Evolutionary conservation across 352 stramenopile genomes (phyloP), one percentile per base, ranked within the genome.

Genomic region (Phytophthora nicotianae): DNA sequence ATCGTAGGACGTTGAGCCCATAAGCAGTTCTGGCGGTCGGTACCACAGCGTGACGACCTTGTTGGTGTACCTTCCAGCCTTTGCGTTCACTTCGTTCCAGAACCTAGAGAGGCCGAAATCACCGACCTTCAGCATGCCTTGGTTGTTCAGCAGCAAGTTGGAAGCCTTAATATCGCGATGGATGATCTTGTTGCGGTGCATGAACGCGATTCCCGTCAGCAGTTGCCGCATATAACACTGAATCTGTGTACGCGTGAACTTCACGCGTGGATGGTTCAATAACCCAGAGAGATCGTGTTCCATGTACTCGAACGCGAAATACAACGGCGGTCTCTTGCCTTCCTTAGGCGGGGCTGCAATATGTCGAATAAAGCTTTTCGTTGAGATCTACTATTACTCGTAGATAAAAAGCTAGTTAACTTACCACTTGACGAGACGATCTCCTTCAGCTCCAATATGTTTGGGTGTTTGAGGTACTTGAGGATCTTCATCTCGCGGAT

Each of bases 401-500:
- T 17, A 26, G 6, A 17, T 14, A 49, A 8, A 17, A n/a, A 21
- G 4, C 17, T 27, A 49, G 38, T 5, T 23, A 49, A 57, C 58
- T 50, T 71, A 91, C 83, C 80, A 53, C 65, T 90, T 2, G 86
- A 91, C 11, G 84, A 93, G 19, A 99, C 95, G 56, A 99, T 97
- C 64, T 99, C 96, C 54, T 98, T 92, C 53, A 99, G 83, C 29
- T 89, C 75, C n/a, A 99, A 72, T 45, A 99, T 88, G 72, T 98
- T 98, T 13, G 89, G 88, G 64, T 99, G 97, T 32, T 89, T 89
- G 0, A 99, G 75, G 33, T 92, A 85, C 73, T 98, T 98, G 4
- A 99, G 75, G 46, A 99, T 98, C 79, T 98, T 98, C 72, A 99
- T 99, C 70, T 99, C 97, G 13, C 97, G 89, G 53, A 99, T 96